Evolutionary conservation across 441 rosid species (phyloP).

Genomic region (Jatropha multifida): DNA sequence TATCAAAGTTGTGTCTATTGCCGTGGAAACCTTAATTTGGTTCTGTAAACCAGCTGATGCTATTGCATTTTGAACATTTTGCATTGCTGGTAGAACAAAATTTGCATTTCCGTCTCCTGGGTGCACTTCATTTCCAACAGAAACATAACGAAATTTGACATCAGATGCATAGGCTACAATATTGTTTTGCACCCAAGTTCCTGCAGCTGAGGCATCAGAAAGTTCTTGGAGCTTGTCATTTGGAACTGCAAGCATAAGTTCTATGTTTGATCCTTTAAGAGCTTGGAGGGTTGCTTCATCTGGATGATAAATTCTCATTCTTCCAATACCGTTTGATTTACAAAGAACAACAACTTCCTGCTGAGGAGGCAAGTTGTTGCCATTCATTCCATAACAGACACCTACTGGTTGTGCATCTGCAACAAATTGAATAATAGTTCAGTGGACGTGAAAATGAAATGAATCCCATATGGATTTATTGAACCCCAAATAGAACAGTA

Average conservation of each 20-base stretch:
- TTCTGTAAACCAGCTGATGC: constrained; percentile 24
- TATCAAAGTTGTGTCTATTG: constrained; percentile 27
- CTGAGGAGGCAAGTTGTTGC: constrained; percentile 33
- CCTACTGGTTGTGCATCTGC: constrained; percentile 33
- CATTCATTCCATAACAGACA: constrained; percentile 39
- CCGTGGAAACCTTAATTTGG: constrained; percentile 42
- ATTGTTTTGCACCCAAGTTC: constrained; percentile 39
- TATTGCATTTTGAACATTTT: constrained; percentile 35
- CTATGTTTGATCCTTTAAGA: constrained; percentile 42
- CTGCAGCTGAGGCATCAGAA: constrained; percentile 21
- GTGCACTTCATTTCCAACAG: constrained; percentile 41
- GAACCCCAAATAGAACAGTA: no score
- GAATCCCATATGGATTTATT: background rate
- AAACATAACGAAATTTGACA: constrained; percentile 36
- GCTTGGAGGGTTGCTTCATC: constrained; percentile 41
- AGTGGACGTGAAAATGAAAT: background rate
- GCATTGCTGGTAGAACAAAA: constrained; percentile 32
- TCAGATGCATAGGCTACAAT: constrained; percentile 25
- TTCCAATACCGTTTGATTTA: constrained; percentile 24
- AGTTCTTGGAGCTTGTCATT: constrained; percentile 26
- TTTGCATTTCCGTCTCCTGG: constrained; percentile 19
- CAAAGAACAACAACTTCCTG: constrained; percentile 32
- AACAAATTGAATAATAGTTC: background rate
- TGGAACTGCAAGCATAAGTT: constrained; percentile 38
- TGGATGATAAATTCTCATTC: constrained; percentile 46